A percentile compares a stretch with the other conserved stretches of the same genome.
Conservation (phyloP, 192 early-diverging fungal genomes). For the Lobosporangium transversale region DNA sequence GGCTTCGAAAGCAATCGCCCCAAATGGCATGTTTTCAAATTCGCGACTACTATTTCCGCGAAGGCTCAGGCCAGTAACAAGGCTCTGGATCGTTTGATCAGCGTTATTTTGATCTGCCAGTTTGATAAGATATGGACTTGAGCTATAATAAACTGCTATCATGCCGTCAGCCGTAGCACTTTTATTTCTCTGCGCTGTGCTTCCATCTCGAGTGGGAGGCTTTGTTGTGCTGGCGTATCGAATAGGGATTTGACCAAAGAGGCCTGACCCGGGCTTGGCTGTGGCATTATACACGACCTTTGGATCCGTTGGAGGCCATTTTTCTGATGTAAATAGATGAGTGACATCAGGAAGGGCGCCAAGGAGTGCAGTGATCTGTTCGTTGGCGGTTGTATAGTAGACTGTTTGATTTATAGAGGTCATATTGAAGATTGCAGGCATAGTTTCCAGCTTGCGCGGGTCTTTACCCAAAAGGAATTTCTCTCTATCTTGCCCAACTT, state of each 20-base stretch:
- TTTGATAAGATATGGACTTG: no score
- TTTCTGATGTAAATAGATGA: slow-evolving; percentile 7
- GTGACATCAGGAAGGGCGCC: slow-evolving; percentile 21
- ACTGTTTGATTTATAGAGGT: slow-evolving; percentile 16
- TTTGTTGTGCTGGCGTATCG: no score
- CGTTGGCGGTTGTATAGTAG: slow-evolving; percentile 16
- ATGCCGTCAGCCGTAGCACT: slow-evolving; percentile 6
- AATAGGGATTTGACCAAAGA: slow-evolving; percentile 32
- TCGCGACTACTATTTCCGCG: background rate
- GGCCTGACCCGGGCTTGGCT: slow-evolving; percentile 11
- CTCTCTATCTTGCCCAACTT: background rate
- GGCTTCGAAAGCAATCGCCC: slow-evolving; percentile 10
- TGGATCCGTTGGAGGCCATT: slow-evolving; percentile 29
- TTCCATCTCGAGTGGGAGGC: no score
- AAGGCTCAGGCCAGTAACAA: background rate
- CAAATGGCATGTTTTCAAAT: slow-evolving; percentile 5
- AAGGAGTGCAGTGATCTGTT: slow-evolving; percentile 11
- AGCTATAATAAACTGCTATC: no score
- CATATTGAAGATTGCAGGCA: background rate
- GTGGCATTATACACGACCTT: slow-evolving; percentile 23
- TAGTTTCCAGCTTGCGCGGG: no score
- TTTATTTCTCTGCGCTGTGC: background rate
- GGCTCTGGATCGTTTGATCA: no score
- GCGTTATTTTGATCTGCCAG: no score
- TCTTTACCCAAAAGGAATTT: background rate